Percentiles rank a stretch among this genome's conserved stretches.
phyloP scores from a whole-genome alignment of 2,329 filamentous ascomycete species.

The Penicillium sumatraense region DNA sequence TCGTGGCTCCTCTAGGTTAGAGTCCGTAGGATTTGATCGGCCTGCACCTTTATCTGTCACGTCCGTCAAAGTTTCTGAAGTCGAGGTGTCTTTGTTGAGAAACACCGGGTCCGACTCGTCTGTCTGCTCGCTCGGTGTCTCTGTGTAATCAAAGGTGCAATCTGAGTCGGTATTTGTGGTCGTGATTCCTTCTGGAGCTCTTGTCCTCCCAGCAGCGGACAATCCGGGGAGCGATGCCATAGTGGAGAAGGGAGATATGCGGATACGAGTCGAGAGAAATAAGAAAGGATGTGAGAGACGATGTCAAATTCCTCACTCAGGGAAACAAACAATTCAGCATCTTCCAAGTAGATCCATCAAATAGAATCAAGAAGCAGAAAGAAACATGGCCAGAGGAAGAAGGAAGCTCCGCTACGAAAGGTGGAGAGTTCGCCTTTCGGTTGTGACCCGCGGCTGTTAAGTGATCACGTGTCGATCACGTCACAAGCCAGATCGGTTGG shows the following conservation, averaged over 20 bases:
- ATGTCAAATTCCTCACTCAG: not conserved
- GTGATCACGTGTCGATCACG: conserved; percentile 2
- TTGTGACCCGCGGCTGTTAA: conserved; percentile 11
- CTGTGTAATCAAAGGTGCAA: conserved; percentile 6
- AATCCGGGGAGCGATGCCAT: conserved; percentile 44
- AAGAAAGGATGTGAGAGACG: conserved; percentile 2
- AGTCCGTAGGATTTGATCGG: conserved; percentile 16
- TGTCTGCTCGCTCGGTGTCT: conserved; percentile 18
- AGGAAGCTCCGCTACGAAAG: conserved; percentile 5
- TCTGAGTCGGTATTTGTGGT: conserved; percentile 20
- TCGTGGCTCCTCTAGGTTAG: conserved; percentile 42
- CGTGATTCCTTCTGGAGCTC: conserved; percentile 31
- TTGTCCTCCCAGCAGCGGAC: conserved; percentile 32
- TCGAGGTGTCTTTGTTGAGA: conserved; percentile 28
- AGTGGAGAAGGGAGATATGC: conserved; percentile 9
- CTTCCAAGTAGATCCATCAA: conserved; percentile 5
- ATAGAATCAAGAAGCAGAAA: not conserved
- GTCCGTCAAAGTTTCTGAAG: conserved; percentile 19
- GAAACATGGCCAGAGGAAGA: conserved; percentile 1
- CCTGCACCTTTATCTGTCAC: conserved; percentile 22
- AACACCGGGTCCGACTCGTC: conserved; percentile 39
- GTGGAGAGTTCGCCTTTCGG: conserved; percentile 14
- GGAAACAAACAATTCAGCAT: conserved; percentile 8
- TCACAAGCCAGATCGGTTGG: not conserved
- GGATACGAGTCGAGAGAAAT: not conserved